Evolutionary conservation across 1,284 basidiomycete genomes (phyloP).

Genomic region (Gomphus bonarii): DNA sequence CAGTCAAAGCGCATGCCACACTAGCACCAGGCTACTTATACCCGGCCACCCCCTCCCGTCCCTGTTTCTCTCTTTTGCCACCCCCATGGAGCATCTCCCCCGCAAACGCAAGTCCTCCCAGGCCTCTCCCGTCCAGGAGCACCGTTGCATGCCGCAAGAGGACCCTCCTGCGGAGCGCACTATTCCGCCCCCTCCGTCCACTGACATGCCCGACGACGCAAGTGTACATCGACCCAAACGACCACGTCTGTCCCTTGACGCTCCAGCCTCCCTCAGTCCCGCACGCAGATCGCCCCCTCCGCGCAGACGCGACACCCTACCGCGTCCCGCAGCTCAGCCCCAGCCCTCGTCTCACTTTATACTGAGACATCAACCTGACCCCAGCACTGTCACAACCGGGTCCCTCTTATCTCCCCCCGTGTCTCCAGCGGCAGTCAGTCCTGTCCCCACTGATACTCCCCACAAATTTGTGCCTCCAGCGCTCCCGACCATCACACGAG

Average conservation of each 20-base stretch:
- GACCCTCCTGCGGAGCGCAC: background rate
- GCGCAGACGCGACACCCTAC: conserved; percentile 41
- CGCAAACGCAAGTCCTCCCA: background rate
- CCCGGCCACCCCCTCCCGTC: background rate
- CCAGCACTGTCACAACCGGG: background rate
- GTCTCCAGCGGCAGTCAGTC: conserved; percentile 21
- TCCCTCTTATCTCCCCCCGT: conserved; percentile 19
- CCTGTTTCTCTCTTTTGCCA: background rate
- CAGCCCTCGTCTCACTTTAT: conserved; percentile 31
- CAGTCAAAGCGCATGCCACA: background rate
- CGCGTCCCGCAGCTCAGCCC: conserved; percentile 21
- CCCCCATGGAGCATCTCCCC: background rate
- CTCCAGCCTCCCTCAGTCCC: conserved; percentile 8
- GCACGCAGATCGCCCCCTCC: conserved; percentile 25
- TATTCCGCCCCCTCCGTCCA: background rate
- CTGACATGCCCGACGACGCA: background rate
- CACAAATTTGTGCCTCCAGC: conserved; percentile 23
- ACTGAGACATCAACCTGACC: too few relatives aligned
- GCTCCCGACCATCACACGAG: conserved; percentile 72
- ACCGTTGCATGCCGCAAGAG: background rate
- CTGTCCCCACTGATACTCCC: conserved; percentile 24
- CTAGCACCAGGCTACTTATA: background rate
- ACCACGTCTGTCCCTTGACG: conserved; percentile 22
- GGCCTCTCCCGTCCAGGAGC: background rate
- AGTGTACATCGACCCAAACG: background rate